A percentile compares a stretch with the other conserved stretches of the same genome.
phyloP scores from a whole-genome alignment of 768 basidiomycete genomes.

The Tricholomella constricta region DNA sequence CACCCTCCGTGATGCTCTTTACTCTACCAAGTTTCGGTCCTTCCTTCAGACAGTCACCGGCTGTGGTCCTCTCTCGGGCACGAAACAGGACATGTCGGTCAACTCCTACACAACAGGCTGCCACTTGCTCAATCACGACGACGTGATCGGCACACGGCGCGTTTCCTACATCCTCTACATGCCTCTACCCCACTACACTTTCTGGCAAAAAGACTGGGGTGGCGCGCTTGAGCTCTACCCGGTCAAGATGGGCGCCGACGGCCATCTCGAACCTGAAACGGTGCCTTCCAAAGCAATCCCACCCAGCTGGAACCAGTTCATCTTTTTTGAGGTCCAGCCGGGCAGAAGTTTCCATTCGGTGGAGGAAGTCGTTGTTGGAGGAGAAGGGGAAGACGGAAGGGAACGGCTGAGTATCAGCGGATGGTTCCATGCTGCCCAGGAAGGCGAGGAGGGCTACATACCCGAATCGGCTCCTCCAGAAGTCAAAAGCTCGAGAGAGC shows the following conservation, averaged over 20 bases:
- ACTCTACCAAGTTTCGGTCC: slow-evolving; percentile 77
- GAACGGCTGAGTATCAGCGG: slow-evolving; percentile 89
- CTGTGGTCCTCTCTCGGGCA: slow-evolving; percentile 88
- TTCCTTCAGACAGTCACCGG: slow-evolving; percentile 88
- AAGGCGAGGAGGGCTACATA: slow-evolving; percentile 87
- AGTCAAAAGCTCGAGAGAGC: slow-evolving; percentile 83
- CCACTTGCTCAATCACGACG: slow-evolving; percentile 97
- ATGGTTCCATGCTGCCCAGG: slow-evolving; percentile 94
- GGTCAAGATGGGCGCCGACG: slow-evolving; percentile 56
- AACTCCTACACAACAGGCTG: slow-evolving; percentile 90
- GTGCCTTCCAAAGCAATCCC: slow-evolving; percentile 68
- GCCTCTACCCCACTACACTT: slow-evolving; percentile 70
- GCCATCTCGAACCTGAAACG: slow-evolving; percentile 67
- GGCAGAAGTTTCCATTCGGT: slow-evolving; percentile 96
- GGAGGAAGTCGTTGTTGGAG: slow-evolving; percentile 90
- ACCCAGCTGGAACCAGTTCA: slow-evolving; percentile 88
- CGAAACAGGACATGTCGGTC: slow-evolving; percentile 94
- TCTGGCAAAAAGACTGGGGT: slow-evolving; percentile 90
- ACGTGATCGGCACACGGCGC: slow-evolving; percentile 91
- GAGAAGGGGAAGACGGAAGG: slow-evolving; percentile 63
- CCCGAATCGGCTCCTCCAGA: slow-evolving; percentile 45
- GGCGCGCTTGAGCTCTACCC: slow-evolving; percentile 95
- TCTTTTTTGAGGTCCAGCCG: slow-evolving; percentile 92
- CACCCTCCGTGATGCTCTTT: slow-evolving; percentile 86
- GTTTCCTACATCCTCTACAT: slow-evolving; percentile 98